Percentiles rank a stretch among this genome's conserved stretches.
These are phyloP conservation scores for Amanita jacksonii DNA, from an alignment of 768 basidiomycete genomes.

Conservation along the genomic window DNA sequence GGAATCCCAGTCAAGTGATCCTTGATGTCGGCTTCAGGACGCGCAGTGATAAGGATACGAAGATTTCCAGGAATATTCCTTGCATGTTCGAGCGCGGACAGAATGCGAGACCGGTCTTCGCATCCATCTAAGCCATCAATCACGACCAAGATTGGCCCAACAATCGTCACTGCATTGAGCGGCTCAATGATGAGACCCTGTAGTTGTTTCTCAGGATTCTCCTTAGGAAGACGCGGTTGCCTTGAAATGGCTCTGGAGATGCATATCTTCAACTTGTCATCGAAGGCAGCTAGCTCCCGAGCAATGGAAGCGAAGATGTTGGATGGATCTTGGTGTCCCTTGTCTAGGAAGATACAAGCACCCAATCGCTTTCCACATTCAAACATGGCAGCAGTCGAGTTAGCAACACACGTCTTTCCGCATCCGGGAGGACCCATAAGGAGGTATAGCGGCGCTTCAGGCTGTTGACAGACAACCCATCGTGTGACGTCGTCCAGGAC, in stretches of 20 bases:
- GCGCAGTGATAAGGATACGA: slow-evolving; percentile 20
- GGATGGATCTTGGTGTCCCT: slow-evolving; percentile 13
- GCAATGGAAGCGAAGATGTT: slow-evolving; percentile 25
- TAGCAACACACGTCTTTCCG: slow-evolving; percentile 23
- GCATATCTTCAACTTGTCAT: slow-evolving; percentile 10
- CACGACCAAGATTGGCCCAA: slow-evolving; percentile 24
- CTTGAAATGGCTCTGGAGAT: slow-evolving; percentile 5
- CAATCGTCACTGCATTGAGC: slow-evolving; percentile 12
- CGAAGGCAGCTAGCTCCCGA: slow-evolving; percentile 21
- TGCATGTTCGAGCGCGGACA: slow-evolving; percentile 2
- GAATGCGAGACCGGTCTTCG: slow-evolving; percentile 9
- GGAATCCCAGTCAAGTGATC: background rate
- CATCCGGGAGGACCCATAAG: slow-evolving; percentile 20
- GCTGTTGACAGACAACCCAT: slow-evolving; percentile 13
- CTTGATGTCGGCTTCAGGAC: slow-evolving; percentile 16
- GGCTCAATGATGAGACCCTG: slow-evolving; percentile 20
- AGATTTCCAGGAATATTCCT: slow-evolving; percentile 15
- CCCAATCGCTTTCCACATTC: slow-evolving; percentile 19
- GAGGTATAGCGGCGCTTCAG: slow-evolving; percentile 14
- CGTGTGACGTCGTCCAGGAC: slow-evolving; percentile 13
- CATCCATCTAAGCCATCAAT: slow-evolving; percentile 26
- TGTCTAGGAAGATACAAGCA: slow-evolving; percentile 21
- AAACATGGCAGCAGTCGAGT: slow-evolving; percentile 19
- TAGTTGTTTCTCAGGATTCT: slow-evolving; percentile 15
- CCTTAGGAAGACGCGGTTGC: slow-evolving; percentile 1